Percentiles rank a stretch among this genome's conserved stretches.
Evolutionary conservation across 202 grass and related monocot species (phyloP).

Genomic region (Setaria italica): DNA sequence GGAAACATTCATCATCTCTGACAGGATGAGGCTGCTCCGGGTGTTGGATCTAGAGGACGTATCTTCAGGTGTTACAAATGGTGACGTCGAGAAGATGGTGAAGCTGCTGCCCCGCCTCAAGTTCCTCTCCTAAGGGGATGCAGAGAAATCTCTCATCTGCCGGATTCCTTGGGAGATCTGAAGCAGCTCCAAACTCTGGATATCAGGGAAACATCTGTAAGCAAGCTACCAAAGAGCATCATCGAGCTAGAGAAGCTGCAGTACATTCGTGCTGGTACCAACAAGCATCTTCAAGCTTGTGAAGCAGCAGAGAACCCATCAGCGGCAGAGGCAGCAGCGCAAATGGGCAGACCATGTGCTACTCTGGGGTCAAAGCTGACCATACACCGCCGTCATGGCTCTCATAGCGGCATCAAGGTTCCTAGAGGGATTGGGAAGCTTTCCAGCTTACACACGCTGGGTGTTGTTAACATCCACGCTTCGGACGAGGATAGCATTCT

Average conservation of each 20-base stretch:
- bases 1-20: background rate
- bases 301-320: background rate
- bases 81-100: background rate
- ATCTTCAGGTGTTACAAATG: background rate
- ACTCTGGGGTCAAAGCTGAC: background rate
- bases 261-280: background rate
- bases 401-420: background rate
- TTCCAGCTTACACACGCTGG: background rate
- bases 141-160: background rate
- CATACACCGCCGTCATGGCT: background rate
- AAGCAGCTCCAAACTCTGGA: constrained; percentile 8
- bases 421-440: background rate
- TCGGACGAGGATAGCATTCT: background rate
- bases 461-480: background rate
- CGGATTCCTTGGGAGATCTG: background rate
- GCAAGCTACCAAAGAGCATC: background rate
- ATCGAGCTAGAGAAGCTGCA: background rate
- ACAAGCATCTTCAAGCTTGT: background rate
- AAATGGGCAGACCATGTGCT: too few species aligned
- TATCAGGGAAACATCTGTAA: background rate
- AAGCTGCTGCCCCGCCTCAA: background rate
- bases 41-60: constrained; percentile 45
- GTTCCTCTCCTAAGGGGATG: background rate
- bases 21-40: constrained; percentile 2
- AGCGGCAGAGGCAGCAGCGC: background rate